Evolutionary conservation across 1,284 basidiomycete species (phyloP).

Genomic region (Neotropicomus parvogracilis): DNA sequence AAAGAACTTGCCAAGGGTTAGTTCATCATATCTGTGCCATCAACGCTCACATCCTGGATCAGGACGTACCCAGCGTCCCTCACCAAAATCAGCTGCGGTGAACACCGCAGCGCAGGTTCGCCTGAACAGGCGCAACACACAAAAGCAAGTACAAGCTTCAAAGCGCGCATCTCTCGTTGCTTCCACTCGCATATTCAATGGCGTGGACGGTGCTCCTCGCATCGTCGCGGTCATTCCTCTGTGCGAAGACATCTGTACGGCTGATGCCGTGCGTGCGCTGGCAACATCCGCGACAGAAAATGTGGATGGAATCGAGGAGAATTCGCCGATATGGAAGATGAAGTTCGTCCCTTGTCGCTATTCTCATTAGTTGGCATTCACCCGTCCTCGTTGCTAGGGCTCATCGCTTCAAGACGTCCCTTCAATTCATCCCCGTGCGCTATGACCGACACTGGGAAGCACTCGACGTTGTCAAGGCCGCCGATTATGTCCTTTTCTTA

Average conservation of each 20-base stretch:
- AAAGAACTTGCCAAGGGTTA: conserved; percentile 82
- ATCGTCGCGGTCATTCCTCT: conserved; percentile 80
- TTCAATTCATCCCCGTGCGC: conserved; percentile 80
- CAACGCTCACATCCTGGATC: conserved; percentile 19
- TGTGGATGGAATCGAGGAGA: conserved; percentile 21
- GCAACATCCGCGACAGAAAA: conserved; percentile 62
- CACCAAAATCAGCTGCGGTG: conserved; percentile 45
- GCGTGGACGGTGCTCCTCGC: conserved; percentile 74
- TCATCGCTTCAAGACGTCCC: conserved; percentile 83
- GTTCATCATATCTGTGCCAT: conserved; percentile 4
- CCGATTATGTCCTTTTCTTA: conserved; percentile 88
- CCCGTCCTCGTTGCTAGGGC: conserved; percentile 46
- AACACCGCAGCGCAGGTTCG: conserved; percentile 53
- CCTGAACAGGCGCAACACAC: conserved; percentile 70
- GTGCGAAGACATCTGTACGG: conserved; percentile 58
- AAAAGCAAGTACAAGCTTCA: conserved; percentile 71
- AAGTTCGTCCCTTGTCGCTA: conserved; percentile 43
- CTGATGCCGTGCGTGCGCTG: conserved; percentile 54
- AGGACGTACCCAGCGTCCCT: conserved; percentile 56
- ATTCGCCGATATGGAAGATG: conserved; percentile 53
- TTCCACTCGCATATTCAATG: conserved; percentile 71
- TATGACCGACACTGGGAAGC: conserved; percentile 73
- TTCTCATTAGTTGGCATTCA: background rate
- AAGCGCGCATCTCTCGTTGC: conserved; percentile 72
- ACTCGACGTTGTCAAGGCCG: conserved; percentile 84